phyloP scores from a whole-genome alignment of 2,329 filamentous ascomycete genomes.

The Alternaria rosae region DNA sequence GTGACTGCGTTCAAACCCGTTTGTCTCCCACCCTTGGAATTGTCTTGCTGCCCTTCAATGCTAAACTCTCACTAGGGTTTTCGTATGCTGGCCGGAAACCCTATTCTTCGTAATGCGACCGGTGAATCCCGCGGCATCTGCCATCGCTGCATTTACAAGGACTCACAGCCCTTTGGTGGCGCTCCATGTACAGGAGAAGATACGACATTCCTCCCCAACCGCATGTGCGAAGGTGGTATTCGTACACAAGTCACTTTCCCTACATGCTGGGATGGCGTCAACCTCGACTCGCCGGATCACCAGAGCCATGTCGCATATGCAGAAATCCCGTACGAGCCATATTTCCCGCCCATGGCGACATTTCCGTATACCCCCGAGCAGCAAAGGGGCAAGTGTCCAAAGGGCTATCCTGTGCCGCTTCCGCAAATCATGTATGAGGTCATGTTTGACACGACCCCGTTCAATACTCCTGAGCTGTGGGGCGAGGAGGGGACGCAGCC shows the following conservation, averaged over 20 bases:
- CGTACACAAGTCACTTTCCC: constrained; percentile 56
- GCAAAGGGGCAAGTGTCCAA: constrained; percentile 51
- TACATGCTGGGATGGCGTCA: constrained; percentile 61
- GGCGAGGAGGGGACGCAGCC: constrained; percentile 39
- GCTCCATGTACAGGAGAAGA: constrained; percentile 52
- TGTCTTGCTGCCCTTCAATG: neutral
- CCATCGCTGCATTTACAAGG: constrained; percentile 43
- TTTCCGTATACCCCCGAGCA: constrained; percentile 30
- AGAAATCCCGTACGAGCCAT: constrained; percentile 41
- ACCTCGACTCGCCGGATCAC: constrained; percentile 63
- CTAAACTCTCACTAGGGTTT: constrained; percentile 40
- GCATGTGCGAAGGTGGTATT: constrained; percentile 55
- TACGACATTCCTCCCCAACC: constrained; percentile 47
- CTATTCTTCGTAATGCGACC: constrained; percentile 36
- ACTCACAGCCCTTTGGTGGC: constrained; percentile 38
- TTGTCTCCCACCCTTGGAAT: neutral
- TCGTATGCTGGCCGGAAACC: constrained; percentile 58
- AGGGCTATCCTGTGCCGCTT: constrained; percentile 53
- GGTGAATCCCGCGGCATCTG: constrained; percentile 40
- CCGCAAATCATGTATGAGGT: constrained; percentile 59
- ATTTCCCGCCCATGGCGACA: constrained; percentile 23
- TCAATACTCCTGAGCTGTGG: constrained; percentile 35
- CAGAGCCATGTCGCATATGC: constrained; percentile 59
- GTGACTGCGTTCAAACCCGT: constrained; percentile 41
- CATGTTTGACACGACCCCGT: constrained; percentile 53